phyloP scores from a whole-genome alignment of 805 yeast genomes.

The Candida xiaguanensis region DNA sequence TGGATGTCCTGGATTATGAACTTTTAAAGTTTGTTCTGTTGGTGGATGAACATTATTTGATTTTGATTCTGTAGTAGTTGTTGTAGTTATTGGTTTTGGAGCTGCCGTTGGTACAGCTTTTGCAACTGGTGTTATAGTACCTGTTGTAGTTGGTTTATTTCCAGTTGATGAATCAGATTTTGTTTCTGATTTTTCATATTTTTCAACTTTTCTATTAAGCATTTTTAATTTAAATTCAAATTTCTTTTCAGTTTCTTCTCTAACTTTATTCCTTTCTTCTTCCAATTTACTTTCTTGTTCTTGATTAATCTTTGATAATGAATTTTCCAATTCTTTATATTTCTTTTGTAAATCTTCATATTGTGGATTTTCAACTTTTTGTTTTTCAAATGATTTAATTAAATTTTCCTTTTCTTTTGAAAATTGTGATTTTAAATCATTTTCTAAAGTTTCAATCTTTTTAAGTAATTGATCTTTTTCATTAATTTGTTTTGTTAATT shows the following conservation, averaged over 20 bases:
- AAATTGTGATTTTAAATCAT: slow-evolving; percentile 16
- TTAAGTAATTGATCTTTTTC: slow-evolving; percentile 11
- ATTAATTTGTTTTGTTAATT: slow-evolving; percentile 11
- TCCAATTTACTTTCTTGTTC: slow-evolving; percentile 18
- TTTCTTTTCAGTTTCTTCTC: slow-evolving; percentile 52
- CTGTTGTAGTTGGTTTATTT: not conserved
- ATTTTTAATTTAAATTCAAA: slow-evolving; percentile 56
- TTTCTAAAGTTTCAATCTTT: slow-evolving; percentile 10
- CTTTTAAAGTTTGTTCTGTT: not conserved
- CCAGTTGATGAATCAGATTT: not conserved
- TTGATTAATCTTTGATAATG: slow-evolving; percentile 5
- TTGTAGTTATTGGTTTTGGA: not conserved
- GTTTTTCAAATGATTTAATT: slow-evolving; percentile 1
- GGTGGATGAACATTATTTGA: not conserved
- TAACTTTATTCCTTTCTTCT: slow-evolving; percentile 35
- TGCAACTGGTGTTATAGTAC: not conserved
- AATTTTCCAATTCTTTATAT: slow-evolving; percentile 17
- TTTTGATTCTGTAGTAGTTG: not conserved
- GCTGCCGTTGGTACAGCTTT: not conserved
- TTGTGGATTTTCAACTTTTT: slow-evolving; percentile 4
- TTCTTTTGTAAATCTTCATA: slow-evolving; percentile 16
- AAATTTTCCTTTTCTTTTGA: slow-evolving; percentile 12
- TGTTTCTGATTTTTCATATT: slow-evolving; percentile 31
- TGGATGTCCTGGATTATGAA: slow-evolving; percentile 12
- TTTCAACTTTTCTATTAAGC: slow-evolving; percentile 51